Evolutionary conservation across 495 filamentous ascomycete species (phyloP).

Genomic region (Xeromyces bisporus): DNA sequence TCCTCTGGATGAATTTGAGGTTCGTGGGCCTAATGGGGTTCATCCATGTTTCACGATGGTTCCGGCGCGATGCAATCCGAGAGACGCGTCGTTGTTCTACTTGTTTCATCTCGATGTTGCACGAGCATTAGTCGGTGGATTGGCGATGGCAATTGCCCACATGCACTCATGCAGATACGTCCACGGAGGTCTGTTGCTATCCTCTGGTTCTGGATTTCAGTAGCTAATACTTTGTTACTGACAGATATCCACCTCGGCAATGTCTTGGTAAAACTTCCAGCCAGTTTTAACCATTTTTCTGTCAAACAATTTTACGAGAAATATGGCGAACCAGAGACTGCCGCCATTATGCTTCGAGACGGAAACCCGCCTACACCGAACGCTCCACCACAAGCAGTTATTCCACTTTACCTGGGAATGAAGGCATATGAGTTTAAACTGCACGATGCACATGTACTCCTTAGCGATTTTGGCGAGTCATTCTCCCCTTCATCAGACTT

Average conservation of each 20-base stretch:
- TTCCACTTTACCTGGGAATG: conserved; percentile 17
- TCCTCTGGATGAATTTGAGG: conserved; percentile 13
- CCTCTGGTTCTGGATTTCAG: neutral
- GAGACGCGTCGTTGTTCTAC: conserved; percentile 11
- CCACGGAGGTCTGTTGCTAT: conserved; percentile 14
- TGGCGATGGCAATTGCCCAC: conserved; percentile 14
- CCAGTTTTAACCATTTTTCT: conserved; percentile 10
- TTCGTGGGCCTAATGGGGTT: conserved; percentile 16
- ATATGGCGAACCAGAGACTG: conserved; percentile 6
- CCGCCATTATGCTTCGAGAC: conserved; percentile 6
- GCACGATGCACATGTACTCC: conserved; percentile 11
- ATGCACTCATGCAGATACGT: conserved; percentile 18
- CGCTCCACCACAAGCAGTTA: conserved; percentile 11
- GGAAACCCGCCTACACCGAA: conserved; percentile 7
- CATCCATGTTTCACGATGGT: conserved; percentile 13
- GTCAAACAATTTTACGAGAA: conserved; percentile 6
- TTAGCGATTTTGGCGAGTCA: conserved; percentile 21
- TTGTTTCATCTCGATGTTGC: conserved; percentile 17
- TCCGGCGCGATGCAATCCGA: conserved; percentile 12
- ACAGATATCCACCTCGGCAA: conserved; percentile 23
- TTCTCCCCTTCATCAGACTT: conserved; percentile 10
- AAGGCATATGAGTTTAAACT: conserved; percentile 12
- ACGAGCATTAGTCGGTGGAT: conserved; percentile 11
- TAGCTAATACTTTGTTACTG: neutral
- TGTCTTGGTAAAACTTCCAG: conserved; percentile 20